These are phyloP conservation scores for Lyophyllum shimeji DNA, from an alignment of 768 basidiomycete species.

Conservation along the genomic window DNA sequence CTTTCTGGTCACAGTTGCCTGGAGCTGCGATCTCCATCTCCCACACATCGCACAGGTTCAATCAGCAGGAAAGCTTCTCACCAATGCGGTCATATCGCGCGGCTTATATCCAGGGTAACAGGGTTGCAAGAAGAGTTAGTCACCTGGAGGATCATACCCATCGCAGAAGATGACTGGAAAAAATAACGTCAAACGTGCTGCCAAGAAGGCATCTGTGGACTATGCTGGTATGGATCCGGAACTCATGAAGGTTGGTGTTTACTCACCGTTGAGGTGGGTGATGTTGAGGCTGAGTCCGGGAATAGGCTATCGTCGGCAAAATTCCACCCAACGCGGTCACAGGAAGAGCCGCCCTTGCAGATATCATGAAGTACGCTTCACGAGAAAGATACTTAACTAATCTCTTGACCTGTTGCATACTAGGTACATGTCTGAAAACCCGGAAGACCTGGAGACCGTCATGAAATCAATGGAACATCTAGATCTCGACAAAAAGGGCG, in stretches of 20 bases:
- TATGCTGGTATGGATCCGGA: constrained; percentile 15
- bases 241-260: constrained; percentile 19
- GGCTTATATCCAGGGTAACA: neutral
- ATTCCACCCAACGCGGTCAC: constrained; percentile 24
- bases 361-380: constrained; percentile 21
- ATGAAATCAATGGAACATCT: constrained; percentile 14
- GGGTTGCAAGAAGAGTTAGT: neutral
- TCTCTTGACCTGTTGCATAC: neutral
- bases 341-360: constrained; percentile 20
- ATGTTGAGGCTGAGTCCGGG: neutral
- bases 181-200: neutral
- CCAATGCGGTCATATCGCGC: neutral
- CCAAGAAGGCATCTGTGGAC: neutral
- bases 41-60: no score
- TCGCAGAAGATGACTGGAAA: neutral
- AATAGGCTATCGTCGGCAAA: constrained; percentile 14
- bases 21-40: no score
- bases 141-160: neutral
- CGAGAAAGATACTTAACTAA: neutral
- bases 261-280: constrained; percentile 17
- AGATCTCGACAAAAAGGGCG: constrained; percentile 11
- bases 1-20: no score
- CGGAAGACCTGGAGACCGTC: constrained; percentile 21
- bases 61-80: neutral
- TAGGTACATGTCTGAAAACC: constrained; percentile 26